phyloP scores from a whole-genome alignment of 192 early-diverging fungal genomes.

The Coemansia sp. region DNA sequence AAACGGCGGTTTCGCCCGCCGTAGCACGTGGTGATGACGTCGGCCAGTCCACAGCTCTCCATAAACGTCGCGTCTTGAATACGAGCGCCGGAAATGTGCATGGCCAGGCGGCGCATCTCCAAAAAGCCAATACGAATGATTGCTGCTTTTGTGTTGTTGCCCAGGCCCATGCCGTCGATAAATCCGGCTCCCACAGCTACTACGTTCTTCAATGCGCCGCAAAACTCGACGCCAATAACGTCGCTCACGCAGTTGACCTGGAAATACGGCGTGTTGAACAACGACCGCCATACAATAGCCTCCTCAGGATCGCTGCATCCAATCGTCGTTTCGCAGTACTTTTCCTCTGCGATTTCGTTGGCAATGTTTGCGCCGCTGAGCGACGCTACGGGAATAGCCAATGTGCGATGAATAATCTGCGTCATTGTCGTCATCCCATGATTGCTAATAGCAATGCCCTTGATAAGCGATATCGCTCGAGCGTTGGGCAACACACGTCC shows the following conservation, averaged over 20 bases:
- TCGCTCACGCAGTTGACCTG: slow-evolving; percentile 82
- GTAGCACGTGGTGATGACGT: slow-evolving; percentile 94
- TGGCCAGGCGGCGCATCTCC: slow-evolving; percentile 93
- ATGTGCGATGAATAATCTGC: slow-evolving; percentile 75
- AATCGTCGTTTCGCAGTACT: slow-evolving; percentile 96
- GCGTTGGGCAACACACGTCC: slow-evolving; percentile 66
- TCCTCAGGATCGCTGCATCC: slow-evolving; percentile 70
- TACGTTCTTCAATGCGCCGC: slow-evolving; percentile 97
- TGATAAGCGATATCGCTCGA: slow-evolving; percentile 94
- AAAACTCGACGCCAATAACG: slow-evolving; percentile 91
- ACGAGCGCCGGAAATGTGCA: slow-evolving; percentile 72
- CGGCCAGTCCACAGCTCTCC: slow-evolving; percentile 96
- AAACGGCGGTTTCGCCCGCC: slow-evolving; percentile 96
- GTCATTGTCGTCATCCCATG: slow-evolving; percentile 77
- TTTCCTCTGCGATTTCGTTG: slow-evolving; percentile 87
- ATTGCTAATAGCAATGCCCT: slow-evolving; percentile 82
- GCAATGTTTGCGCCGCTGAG: slow-evolving; percentile 98
- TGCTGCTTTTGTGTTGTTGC: slow-evolving; percentile 97
- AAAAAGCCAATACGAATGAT: slow-evolving; percentile 93
- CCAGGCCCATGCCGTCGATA: slow-evolving; percentile 88
- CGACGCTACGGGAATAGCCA: slow-evolving; percentile 77
- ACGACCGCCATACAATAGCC: slow-evolving; percentile 72
- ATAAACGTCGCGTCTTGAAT: slow-evolving; percentile 96
- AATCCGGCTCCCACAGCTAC: slow-evolving; percentile 96
- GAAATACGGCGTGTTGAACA: slow-evolving; percentile 91